A percentile compares a stretch with the other conserved stretches of the same genome.
Conservation (phyloP, 2,329 filamentous ascomycete species). For the Fusarium paranaense region DNA sequence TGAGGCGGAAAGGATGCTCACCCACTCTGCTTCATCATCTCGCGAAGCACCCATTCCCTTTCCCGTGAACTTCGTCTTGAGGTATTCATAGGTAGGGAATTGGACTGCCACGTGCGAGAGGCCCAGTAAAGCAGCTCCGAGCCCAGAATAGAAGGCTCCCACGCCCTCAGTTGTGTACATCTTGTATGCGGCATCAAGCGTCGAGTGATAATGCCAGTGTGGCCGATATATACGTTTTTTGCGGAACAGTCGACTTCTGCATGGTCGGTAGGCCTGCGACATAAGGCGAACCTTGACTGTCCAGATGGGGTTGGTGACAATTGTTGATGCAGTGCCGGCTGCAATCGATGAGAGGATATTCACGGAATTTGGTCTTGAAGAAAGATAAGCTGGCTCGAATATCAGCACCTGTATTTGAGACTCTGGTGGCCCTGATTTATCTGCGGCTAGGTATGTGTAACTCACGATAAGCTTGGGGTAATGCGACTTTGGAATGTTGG, state of each 20-base stretch:
- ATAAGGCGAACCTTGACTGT: slow-evolving; percentile 98
- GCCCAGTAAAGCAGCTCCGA: slow-evolving; percentile 90
- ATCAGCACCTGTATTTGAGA: not conserved
- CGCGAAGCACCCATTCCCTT: slow-evolving; percentile 79
- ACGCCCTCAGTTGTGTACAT: slow-evolving; percentile 94
- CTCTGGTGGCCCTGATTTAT: not conserved
- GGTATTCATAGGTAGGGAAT: slow-evolving; percentile 93
- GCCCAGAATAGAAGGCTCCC: slow-evolving; percentile 91
- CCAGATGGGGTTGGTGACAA: slow-evolving; percentile 98
- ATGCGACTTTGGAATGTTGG: slow-evolving; percentile 82
- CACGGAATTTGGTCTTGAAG: slow-evolving; percentile 48
- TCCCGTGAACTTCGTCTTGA: slow-evolving; percentile 90
- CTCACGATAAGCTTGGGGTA: slow-evolving; percentile 73
- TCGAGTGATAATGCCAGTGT: slow-evolving; percentile 88
- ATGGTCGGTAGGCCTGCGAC: slow-evolving; percentile 80
- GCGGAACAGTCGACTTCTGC: not conserved
- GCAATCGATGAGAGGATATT: slow-evolving; percentile 89
- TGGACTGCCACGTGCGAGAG: slow-evolving; percentile 96
- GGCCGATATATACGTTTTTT: slow-evolving; percentile 43
- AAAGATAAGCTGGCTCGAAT: slow-evolving; percentile 68
- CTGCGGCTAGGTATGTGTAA: not conserved
- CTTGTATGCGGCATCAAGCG: slow-evolving; percentile 88
- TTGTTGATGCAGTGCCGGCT: slow-evolving; percentile 86
- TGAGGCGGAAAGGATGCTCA: slow-evolving; percentile 86
- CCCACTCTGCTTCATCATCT: slow-evolving; percentile 70